A percentile compares a stretch with the other conserved stretches of the same genome.
These are phyloP conservation scores for Amyloporia xantha DNA, from an alignment of 768 basidiomycete species.

Conservation along the genomic window DNA sequence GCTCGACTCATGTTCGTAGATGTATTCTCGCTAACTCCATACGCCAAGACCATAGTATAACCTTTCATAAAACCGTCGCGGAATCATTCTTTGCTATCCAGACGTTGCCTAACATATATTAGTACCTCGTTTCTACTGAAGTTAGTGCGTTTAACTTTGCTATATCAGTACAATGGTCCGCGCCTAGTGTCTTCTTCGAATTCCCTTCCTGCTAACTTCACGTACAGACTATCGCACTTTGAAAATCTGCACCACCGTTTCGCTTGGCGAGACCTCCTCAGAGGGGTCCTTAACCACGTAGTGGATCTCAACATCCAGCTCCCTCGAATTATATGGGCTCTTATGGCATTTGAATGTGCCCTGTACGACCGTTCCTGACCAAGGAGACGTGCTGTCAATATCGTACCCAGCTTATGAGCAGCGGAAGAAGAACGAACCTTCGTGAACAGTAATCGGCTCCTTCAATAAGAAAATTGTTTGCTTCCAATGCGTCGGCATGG, in stretches of 20 bases:
- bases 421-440: conserved; percentile 42
- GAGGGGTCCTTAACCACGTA: conserved; percentile 44
- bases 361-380: conserved; percentile 59
- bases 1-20: too few species aligned
- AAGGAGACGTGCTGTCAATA: not conserved
- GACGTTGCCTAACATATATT: too few species aligned
- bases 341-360: conserved; percentile 86
- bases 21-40: too few species aligned
- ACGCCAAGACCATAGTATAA: too few species aligned
- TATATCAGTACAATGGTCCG: too few species aligned
- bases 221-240: conserved; percentile 52
- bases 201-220: too few species aligned
- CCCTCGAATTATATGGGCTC: conserved; percentile 72
- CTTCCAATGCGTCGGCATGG: conserved; percentile 93
- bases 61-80: too few species aligned
- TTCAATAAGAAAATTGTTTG: conserved; percentile 86
- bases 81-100: too few species aligned
- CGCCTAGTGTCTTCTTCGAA: too few species aligned
- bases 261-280: conserved; percentile 25
- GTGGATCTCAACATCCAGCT: conserved; percentile 89
- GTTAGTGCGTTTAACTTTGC: too few species aligned
- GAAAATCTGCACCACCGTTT: conserved; percentile 69
- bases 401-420: not conserved
- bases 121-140: too few species aligned
- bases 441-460: conserved; percentile 68